Evolutionary conservation across 140 eudicot genomes (phyloP).

Genomic region (Bidens hawaiensis): DNA sequence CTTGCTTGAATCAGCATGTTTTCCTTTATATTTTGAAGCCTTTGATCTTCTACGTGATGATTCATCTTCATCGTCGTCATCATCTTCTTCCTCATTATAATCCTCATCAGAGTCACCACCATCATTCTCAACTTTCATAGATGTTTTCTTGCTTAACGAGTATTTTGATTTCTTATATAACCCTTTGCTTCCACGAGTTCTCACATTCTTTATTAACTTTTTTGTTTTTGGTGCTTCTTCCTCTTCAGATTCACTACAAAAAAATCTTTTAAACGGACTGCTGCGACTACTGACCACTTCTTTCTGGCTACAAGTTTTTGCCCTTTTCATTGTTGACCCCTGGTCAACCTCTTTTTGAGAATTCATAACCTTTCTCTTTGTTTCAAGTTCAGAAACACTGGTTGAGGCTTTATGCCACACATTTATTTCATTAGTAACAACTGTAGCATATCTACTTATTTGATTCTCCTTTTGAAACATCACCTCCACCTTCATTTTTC

Average conservation of each 20-base stretch:
- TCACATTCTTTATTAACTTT: slow-evolving; percentile 3
- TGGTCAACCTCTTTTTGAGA: slow-evolving; percentile 11
- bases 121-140: background rate
- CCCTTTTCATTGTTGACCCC: slow-evolving; percentile 24
- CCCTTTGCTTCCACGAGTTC: slow-evolving; percentile 2
- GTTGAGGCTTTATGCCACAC: slow-evolving; percentile 12
- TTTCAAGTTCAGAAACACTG: slow-evolving; percentile 13
- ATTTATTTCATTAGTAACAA: slow-evolving; percentile 17
- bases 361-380: slow-evolving; percentile 36
- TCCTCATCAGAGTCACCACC: slow-evolving; percentile 17
- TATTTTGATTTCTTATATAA: slow-evolving; percentile 1
- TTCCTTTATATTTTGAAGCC: slow-evolving; percentile 11
- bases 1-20: slow-evolving; percentile 19
- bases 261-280: background rate
- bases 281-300: background rate
- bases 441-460: slow-evolving; percentile 22
- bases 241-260: background rate
- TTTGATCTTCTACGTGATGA: slow-evolving; percentile 1
- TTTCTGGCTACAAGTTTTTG: slow-evolving; percentile 21
- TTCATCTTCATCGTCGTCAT: slow-evolving; percentile 13
- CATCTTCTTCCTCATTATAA: slow-evolving; percentile 29
- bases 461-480: slow-evolving; percentile 29
- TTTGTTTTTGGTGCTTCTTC: slow-evolving; percentile 9
- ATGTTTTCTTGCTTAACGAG: slow-evolving; percentile 16
- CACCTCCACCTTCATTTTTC: slow-evolving; percentile 41